Evolutionary conservation across 2,329 filamentous ascomycete genomes (phyloP), one percentile per base, ranked within the genome.

Genomic region (Colletotrichum somersetense): DNA sequence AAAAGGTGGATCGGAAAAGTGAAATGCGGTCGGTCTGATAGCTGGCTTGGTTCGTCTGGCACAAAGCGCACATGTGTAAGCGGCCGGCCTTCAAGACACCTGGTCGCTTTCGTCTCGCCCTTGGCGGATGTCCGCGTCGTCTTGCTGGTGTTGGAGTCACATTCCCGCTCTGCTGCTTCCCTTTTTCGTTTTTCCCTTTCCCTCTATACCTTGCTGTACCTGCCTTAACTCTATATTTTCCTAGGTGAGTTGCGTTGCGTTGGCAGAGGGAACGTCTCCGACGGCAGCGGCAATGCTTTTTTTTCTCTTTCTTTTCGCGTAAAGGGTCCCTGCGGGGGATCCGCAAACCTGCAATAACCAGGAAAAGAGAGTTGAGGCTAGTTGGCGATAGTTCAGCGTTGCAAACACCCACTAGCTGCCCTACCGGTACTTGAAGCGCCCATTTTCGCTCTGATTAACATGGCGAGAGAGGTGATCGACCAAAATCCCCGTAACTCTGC

Each of bases 291-390:
- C 52, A 16, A 46, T 42, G 38, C 52, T 52, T 55, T 23, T 63
- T 30, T 30, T 30, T 4, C 4, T 5, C 3, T 30, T 30, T 3
- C 3, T 30, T 30, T 30, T 30, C 48, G 38, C 52, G 59, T 12
- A 52, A 70, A 70, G 46, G 61, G 70, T 23, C 40, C 23, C 30
- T 70, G 66, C 70, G 66, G 70, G 55, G 59, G 66, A 70, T 70
- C 59, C 61, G 66, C 70, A 65, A 48, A 48, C 66, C 59, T 26
- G 53, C 33, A 62, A 52, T 40, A 30, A 58, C 20, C 35, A 16
- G 55, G 42, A 23, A 23, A 70, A 64, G 50, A 68, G 66, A 70
- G 70, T 70, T 72, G 55, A 70, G 61, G 59, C 70, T 70, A 65
- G 66, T 16, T 53, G 40, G 33, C 33, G 55, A 72, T 72, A 65